Evolutionary conservation across 2,329 filamentous ascomycete species (phyloP), one percentile per base, ranked within the genome.

Genomic region (Huntiella decipiens): DNA sequence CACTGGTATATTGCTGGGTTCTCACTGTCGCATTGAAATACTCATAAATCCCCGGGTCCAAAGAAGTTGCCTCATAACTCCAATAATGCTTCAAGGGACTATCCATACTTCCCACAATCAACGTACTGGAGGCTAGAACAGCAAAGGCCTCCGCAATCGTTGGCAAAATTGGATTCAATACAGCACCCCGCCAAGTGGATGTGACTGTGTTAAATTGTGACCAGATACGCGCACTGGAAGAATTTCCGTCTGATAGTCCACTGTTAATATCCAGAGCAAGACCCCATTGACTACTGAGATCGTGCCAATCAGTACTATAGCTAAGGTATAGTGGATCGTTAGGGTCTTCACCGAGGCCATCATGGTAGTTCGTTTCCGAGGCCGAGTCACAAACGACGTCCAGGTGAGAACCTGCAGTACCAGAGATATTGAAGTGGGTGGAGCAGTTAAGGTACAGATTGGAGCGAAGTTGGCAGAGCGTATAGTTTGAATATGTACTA

Each of bases 121-220:
- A 58, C 0, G 79, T 83, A 33, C 72, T 77, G 3, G 74, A 73
- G 0, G 73, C 70, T 53, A 86, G 67, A 0, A 84, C 79, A 0
- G 82, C 79, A 0, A 91, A 57, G 0, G 78, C 77, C 58, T 91
- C 83, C 0, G 74, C 77, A n/a, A 82, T 66, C 2, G 77, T 82
- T 0, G 83, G 83, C 0, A 78, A 58, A 0, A 59, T 19, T 3
- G 22, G 13, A 12, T 42, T 13, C 22, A 36, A 34, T 22, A 13
- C 22, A 3, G 35, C 10, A 28, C 13, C 10, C 2, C 10, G 31
- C 13, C 22, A 34, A 15, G 12, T 2, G 32, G 28, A 22, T 0
- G 32, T 33, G 0, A 67, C 63, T 5, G 71, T 64, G n/a, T 19
- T 34, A 6, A 70, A 56, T 49, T 74, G 65, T 43, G 68, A 68